A percentile compares a stretch with the other conserved stretches of the same genome.
These are phyloP conservation scores for Solanum medicagineum DNA, from an alignment of 257 asterid genomes.

Conservation along the genomic window DNA sequence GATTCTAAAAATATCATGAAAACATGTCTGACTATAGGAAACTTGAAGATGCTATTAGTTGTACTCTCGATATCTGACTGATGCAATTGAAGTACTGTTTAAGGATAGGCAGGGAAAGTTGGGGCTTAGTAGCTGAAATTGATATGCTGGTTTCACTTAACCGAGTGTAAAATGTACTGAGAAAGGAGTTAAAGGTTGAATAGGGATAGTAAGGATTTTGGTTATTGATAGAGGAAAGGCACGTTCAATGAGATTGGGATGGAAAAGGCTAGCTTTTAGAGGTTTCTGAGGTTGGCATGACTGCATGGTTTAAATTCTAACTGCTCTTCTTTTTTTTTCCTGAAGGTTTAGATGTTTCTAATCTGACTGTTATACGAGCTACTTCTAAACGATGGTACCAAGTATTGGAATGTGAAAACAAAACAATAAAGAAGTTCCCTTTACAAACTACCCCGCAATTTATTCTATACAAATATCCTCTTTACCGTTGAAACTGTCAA, in stretches of 20 bases:
- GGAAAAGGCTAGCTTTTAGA: not conserved
- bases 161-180: not conserved
- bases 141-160: not conserved
- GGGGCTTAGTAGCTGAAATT: not conserved
- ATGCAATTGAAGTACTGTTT: not conserved
- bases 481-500: not conserved
- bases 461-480: not conserved
- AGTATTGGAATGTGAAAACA: not conserved
- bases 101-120: not conserved
- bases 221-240: not conserved
- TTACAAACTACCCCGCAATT: not conserved
- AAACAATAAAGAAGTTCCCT: not conserved
- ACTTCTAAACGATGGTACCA: not conserved
- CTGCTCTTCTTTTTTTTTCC: not conserved
- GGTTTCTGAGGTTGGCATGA: not conserved
- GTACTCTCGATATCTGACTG: not conserved
- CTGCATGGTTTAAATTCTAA: not conserved
- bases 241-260: not conserved
- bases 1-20: not conserved
- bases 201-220: not conserved
- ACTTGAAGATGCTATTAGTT: not conserved
- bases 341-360: not conserved
- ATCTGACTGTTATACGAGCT: not conserved
- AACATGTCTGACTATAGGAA: not conserved
- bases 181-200: not conserved